Evolutionary conservation across 495 filamentous ascomycete genomes (phyloP), one percentile per base, ranked within the genome.

Genomic region (Annulohypoxylon maeteangense): DNA sequence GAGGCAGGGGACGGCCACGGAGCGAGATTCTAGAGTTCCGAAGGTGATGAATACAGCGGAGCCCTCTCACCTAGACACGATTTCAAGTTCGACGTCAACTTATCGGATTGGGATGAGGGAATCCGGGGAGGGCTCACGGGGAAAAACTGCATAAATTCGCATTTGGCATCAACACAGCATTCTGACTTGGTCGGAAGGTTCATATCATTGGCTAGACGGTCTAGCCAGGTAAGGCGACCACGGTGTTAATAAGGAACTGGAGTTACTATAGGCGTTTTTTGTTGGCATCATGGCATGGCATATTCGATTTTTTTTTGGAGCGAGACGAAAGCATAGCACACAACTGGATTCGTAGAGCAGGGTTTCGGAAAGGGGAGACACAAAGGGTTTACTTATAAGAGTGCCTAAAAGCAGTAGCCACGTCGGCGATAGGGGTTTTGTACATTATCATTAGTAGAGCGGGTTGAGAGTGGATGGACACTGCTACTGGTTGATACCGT

Each of bases 1-100:
- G 80, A 42, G 53, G 73, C 53, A 66, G 72, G 70, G 65, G 79
- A 66, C 61, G 78, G 40, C 65, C 63, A 54, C 70, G 75, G 14
- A 76, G 78, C 42, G 78, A 71, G 25, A 79, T 69, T 34, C 45
- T 78, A 42, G 67, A 77, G 20, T 27, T 40, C n/a, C 65, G 67
- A 42, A 60, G 66, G 32, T 72, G 65, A 77, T 1, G 48, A 18
- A 20, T 36, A 44, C n/a, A n/a, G 12, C 7, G 36, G 29, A 36
- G 31, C 38, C 31, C 44, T 31, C 32, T 38, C 16, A 7, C 18
- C n/a, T 48, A 38, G 32, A 61, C 22, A 27, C 16, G 10, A 20
- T 25, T 27, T 32, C 44, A 32, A 38, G 31, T 42, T 61, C 55
- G 47, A 48, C 47, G 40, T 14, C 25, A 22, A 7, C 47, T 58